Base-by-base conservation (phyloP, 306 rosid species). In the Gastrolobium bilobum region DNA sequence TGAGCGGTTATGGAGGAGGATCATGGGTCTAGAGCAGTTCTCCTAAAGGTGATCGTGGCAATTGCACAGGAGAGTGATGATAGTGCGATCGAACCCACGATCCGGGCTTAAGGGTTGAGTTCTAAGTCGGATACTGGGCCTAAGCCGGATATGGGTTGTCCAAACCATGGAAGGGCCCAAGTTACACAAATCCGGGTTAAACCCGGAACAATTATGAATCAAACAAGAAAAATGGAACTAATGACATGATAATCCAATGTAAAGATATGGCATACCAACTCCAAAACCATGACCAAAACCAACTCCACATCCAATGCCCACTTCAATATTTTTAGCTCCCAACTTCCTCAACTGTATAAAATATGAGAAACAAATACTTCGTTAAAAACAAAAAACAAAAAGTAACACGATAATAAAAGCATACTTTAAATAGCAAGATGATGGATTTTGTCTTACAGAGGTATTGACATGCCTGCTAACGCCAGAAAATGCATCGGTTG, bases 231-330 rank as follows among this genome's bases (percentile, higher is more conserved):
- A 37, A 54, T 10, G 58, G n/a, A 75, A 34, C 31, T 47, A 35
- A 37, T 40, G 13, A 26, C 40, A 73, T 34, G 76, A 54, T 56
- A 63, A 77, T 54, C 40, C 39, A 44, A 15, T 20, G 56, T n/a
- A 57, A 4, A 64, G 59, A 31, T 26, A 37, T 11, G 67, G 57
- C 97, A 82, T 91, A 96, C 99, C 99, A 81, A 79, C 88, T 70
- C 99, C 99, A 79, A 96, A 93, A 83, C 99, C 99, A 89, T 95
- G 98, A 51, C 99, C 99, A 44, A 95, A 82, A 67, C 99, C 99
- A 86, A 95, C 87, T 65, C 97, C 99, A 85, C 99, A 93, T 70
- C 99, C 99, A 79, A 96, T 14, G 34, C 99, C 97, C 2, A 85
- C 93, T 86, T 96, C 94, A 61, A 93, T 84, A 71, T 87, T 93